These are phyloP conservation scores for Ceratocystiopsis sp. DNA, from an alignment of 2,329 filamentous ascomycete species.

Conservation along the genomic window DNA sequence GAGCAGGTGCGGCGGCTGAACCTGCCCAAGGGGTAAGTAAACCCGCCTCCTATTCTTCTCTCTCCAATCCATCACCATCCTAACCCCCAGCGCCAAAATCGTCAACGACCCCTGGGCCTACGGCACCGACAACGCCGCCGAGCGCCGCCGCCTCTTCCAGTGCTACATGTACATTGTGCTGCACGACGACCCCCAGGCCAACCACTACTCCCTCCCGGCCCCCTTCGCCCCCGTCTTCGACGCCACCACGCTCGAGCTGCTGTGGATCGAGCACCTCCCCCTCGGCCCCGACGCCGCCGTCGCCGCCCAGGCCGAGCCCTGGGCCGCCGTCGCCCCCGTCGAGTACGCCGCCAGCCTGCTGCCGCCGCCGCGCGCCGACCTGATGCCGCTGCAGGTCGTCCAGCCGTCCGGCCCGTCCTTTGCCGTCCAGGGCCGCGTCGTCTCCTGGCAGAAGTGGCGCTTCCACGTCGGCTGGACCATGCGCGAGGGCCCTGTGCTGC, in stretches of 20 bases:
- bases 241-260: not conserved
- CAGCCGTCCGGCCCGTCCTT: slow-evolving; percentile 17
- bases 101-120: slow-evolving; percentile 1
- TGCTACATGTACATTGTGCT: slow-evolving; percentile 3
- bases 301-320: not conserved
- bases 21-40: not conserved
- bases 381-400: slow-evolving; percentile 32
- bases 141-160: slow-evolving; percentile 15
- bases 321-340: not conserved
- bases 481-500: slow-evolving; percentile 51
- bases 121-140: slow-evolving; percentile 1
- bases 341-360: slow-evolving; percentile 20
- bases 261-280: not conserved
- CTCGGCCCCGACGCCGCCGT: not conserved
- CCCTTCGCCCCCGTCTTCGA: slow-evolving; percentile 3
- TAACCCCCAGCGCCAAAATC: not conserved
- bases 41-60: not conserved
- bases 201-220: slow-evolving; percentile 2
- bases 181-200: not conserved
- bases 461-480: slow-evolving; percentile 53
- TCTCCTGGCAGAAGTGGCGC: slow-evolving; percentile 49
- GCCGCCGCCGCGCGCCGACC: slow-evolving; percentile 22
- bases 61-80: too few species aligned
- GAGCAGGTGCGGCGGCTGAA: not conserved
- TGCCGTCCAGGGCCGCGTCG: slow-evolving; percentile 28